Base-by-base conservation (phyloP, 2,329 filamentous ascomycete species). In the Venturia oleaginea region DNA sequence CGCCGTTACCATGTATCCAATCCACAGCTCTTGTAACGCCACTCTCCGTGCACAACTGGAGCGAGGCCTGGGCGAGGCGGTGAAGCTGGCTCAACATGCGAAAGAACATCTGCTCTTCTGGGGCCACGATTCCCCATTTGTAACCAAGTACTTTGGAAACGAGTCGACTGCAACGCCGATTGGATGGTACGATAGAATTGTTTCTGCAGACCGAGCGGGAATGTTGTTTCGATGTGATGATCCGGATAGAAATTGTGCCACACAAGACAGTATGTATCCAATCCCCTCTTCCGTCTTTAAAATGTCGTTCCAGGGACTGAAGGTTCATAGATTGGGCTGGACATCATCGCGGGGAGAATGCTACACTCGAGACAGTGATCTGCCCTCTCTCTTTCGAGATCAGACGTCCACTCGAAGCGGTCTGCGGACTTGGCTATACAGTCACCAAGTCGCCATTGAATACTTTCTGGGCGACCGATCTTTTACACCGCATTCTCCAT, bases 191-290 rank as follows among this genome's bases (percentile, higher is more conserved):
- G 83, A 86, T 63, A 81, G 83, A 65, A 77, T 90, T 38, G 77
- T 83, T 68, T 79, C 79, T 54, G 84, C 80, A 1, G 81, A 88
- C 73, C 84, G 83, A 70, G 76, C 76, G 0, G 79, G 77, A 32
- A 78, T 86, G 57, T 71, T 85, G 22, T 89, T 89, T 78, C 83
- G 86, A 24, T 89, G 87, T 68, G 87, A 90, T 66, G 84, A 90
- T 68, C 81, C 84, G 0, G 87, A 90, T 68, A 76, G 79, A 24
- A 89, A 89, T 75, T 90, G 87, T 65, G 65, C 55, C 27, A 67
- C 59, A 4, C 70, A 73, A 42, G 66, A 69, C 27, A 71, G 74
- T 75, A 69, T 62, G 67, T 60, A 2, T 15, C 24, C 17, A 37
- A 42, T 24, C 10, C 34, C 62, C 7, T 57, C 4, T 7, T 5